Evolutionary conservation across 2,329 filamentous ascomycete species (phyloP).

Genomic region (Fusarium dimerum): DNA sequence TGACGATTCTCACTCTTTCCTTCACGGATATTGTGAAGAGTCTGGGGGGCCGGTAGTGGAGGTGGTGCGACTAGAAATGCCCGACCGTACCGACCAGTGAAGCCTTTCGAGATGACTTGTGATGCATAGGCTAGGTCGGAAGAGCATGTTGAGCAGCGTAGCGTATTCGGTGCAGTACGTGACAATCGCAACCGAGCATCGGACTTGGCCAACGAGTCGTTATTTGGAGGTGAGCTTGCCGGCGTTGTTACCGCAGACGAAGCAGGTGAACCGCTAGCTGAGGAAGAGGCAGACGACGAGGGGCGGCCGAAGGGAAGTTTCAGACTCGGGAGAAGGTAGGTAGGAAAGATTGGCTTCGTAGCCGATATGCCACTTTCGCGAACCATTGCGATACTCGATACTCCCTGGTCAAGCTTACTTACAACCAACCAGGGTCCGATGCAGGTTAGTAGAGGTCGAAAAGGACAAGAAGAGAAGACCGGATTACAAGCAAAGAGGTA

Average conservation of each 20-base stretch:
- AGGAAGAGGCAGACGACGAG: conserved; percentile 39
- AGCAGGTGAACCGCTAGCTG: conserved; percentile 28
- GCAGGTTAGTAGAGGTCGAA: conserved; percentile 5
- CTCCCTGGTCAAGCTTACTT: not conserved
- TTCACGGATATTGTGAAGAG: conserved; percentile 56
- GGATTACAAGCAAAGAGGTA: too few relatives aligned
- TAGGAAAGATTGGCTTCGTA: conserved; percentile 48
- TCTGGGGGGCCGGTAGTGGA: conserved; percentile 24
- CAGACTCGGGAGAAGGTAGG: conserved; percentile 54
- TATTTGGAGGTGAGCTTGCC: conserved; percentile 27
- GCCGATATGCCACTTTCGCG: conserved; percentile 42
- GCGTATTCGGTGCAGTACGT: conserved; percentile 52
- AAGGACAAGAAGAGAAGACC: not conserved
- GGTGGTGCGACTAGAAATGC: conserved; percentile 59
- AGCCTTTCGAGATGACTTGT: conserved; percentile 66
- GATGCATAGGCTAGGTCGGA: conserved; percentile 61
- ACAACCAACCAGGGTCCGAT: conserved; percentile 1
- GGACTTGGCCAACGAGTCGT: conserved; percentile 13
- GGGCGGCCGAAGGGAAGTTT: conserved; percentile 49
- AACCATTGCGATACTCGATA: conserved; percentile 29
- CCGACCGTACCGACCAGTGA: conserved; percentile 65
- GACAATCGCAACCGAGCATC: conserved; percentile 34
- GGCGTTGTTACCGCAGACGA: conserved; percentile 33
- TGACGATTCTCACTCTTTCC: conserved; percentile 57
- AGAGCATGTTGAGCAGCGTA: conserved; percentile 60